A percentile compares a stretch with the other conserved stretches of the same genome.
Evolutionary conservation across 1,284 basidiomycete genomes (phyloP).

Genomic region (Porodaedalea pini): DNA sequence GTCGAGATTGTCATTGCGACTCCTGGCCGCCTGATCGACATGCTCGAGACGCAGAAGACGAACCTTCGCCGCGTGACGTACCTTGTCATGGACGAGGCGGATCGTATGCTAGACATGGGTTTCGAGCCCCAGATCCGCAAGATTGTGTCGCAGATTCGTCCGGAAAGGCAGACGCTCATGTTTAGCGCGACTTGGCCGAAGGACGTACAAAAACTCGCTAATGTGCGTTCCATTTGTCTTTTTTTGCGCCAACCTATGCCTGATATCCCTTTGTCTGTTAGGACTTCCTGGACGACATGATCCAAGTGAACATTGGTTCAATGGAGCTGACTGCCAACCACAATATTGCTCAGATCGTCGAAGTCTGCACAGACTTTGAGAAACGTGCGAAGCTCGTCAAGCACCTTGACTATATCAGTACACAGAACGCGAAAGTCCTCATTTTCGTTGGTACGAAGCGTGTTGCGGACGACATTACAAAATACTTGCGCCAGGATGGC

Average conservation of each 20-base stretch:
- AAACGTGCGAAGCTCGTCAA: conserved; percentile 96
- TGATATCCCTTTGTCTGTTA: conserved; percentile 29
- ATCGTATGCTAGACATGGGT: conserved; percentile 98
- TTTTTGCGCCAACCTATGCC: conserved; percentile 6
- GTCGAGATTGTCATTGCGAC: conserved; percentile 96
- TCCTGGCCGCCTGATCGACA: conserved; percentile 87
- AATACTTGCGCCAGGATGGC: conserved; percentile 94
- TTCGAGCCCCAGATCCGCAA: conserved; percentile 99
- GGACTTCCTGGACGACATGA: conserved; percentile 95
- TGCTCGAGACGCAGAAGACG: conserved; percentile 94
- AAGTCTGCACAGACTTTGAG: conserved; percentile 97
- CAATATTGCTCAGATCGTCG: conserved; percentile 95
- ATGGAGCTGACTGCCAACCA: conserved; percentile 98
- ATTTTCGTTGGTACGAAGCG: conserved; percentile 99
- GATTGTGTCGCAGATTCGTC: conserved; percentile 94
- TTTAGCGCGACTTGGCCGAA: conserved; percentile 99
- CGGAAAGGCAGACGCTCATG: conserved; percentile 93
- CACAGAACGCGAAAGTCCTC: conserved; percentile 97
- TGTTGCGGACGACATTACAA: conserved; percentile 97
- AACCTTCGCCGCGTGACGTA: conserved; percentile 96
- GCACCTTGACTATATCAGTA: conserved; percentile 94
- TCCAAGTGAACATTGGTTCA: conserved; percentile 98
- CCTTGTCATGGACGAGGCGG: conserved; percentile 98
- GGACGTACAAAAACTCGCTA: conserved; percentile 96
- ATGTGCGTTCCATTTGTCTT: conserved; percentile 42